Evolutionary conservation across 768 basidiomycete species (phyloP).

Genomic region (Phylloporus sp.): DNA sequence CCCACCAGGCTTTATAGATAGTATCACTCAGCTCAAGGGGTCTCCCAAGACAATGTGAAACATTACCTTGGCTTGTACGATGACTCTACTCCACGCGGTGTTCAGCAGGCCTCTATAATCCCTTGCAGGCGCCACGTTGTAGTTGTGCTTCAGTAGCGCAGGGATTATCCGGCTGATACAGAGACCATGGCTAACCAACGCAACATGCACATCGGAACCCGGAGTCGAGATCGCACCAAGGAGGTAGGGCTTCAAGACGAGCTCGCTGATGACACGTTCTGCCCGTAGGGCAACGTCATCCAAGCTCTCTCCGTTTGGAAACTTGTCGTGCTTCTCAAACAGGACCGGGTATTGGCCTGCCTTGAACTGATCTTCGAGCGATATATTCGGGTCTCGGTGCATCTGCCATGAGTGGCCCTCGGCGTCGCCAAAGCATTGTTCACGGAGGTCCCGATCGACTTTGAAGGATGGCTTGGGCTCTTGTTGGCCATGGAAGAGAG

Average conservation of each 20-base stretch:
- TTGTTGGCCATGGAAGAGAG: conserved; percentile 46
- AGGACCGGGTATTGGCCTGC: conserved; percentile 52
- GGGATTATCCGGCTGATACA: conserved; percentile 62
- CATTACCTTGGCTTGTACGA: conserved; percentile 46
- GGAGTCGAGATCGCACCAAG: conserved; percentile 36
- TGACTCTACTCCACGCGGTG: conserved; percentile 64
- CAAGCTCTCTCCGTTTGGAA: conserved; percentile 67
- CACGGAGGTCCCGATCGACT: conserved; percentile 52
- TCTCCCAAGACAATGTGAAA: neutral
- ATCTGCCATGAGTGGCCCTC: conserved; percentile 56
- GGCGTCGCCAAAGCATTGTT: conserved; percentile 66
- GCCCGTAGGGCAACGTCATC: conserved; percentile 61
- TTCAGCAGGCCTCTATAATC: conserved; percentile 55
- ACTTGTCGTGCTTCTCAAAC: conserved; percentile 45
- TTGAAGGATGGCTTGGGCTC: conserved; percentile 45
- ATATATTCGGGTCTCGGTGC: conserved; percentile 25
- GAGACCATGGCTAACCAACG: conserved; percentile 73
- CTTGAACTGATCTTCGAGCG: conserved; percentile 45
- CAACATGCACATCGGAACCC: conserved; percentile 48
- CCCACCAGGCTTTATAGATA: conserved; percentile 26
- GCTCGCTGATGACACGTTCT: conserved; percentile 43
- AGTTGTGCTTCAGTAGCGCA: conserved; percentile 44
- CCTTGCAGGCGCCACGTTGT: conserved; percentile 22
- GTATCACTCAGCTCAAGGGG: conserved; percentile 1
- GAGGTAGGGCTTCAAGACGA: conserved; percentile 53